Conservation (phyloP, 2,329 filamentous ascomycete species). For the Trichophyton simii region DNA sequence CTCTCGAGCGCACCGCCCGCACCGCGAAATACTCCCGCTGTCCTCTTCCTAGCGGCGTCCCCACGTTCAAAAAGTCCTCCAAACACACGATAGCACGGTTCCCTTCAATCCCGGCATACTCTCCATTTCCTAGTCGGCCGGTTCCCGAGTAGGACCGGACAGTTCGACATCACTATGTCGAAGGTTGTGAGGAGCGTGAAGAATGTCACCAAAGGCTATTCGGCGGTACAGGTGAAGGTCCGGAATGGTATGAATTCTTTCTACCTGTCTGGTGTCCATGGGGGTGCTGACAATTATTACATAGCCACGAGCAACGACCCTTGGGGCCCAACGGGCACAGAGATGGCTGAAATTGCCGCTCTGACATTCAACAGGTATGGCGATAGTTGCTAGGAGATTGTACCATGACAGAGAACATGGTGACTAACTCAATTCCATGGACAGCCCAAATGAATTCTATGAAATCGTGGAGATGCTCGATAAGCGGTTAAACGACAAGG, state of each 20-base stretch:
- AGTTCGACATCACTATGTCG: slow-evolving; percentile 51
- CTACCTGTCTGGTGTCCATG: neutral
- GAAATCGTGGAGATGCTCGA: slow-evolving; percentile 99
- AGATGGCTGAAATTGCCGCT: slow-evolving; percentile 97
- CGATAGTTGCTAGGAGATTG: neutral
- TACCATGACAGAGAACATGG: slow-evolving; percentile 4
- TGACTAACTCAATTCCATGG: slow-evolving; percentile 2
- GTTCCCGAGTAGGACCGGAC: neutral
- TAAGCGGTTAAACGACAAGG: slow-evolving; percentile 96
- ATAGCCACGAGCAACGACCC: slow-evolving; percentile 95
- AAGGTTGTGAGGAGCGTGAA: slow-evolving; percentile 96
- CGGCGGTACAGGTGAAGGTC: slow-evolving; percentile 91
- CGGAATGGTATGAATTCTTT: slow-evolving; percentile 63
- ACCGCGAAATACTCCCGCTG: neutral
- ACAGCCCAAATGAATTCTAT: slow-evolving; percentile 89
- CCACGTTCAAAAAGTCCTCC: neutral
- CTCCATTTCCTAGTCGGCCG: neutral
- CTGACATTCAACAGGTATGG: slow-evolving; percentile 90
- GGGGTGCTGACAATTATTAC: slow-evolving; percentile 16
- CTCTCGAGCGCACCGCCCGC: neutral
- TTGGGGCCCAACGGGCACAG: slow-evolving; percentile 93
- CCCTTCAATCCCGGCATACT: neutral
- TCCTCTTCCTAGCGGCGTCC: neutral
- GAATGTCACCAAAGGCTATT: slow-evolving; percentile 99
- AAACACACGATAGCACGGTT: neutral